Percentiles rank a stretch among this genome's conserved stretches.
These are phyloP conservation scores for Parastagonospora nodorum DNA, from an alignment of 2,329 filamentous ascomycete genomes.

Conservation along the genomic window DNA sequence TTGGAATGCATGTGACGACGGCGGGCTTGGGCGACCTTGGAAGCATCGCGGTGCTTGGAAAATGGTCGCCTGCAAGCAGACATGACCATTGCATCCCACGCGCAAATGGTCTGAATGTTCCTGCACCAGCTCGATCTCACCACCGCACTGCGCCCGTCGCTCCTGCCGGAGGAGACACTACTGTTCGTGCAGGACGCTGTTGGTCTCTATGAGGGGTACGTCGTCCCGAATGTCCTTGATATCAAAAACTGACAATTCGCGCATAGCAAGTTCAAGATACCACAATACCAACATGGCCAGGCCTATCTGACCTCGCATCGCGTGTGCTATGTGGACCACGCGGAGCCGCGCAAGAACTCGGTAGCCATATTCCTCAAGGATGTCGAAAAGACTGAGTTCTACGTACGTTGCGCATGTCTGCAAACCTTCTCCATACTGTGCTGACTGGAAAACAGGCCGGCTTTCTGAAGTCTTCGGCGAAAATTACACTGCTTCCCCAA, in stretches of 20 bases:
- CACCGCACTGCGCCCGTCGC: constrained; percentile 89
- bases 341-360: constrained; percentile 82
- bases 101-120: constrained; percentile 77
- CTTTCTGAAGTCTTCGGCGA: constrained; percentile 92
- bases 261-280: constrained; percentile 88
- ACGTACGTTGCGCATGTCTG: constrained; percentile 23
- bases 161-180: constrained; percentile 90
- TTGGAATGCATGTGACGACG: constrained; percentile 19
- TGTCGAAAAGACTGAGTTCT: constrained; percentile 84
- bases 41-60: constrained; percentile 1
- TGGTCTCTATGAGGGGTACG: constrained; percentile 94
- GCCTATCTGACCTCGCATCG: constrained; percentile 96
- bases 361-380: constrained; percentile 87
- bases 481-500: constrained; percentile 90
- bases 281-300: constrained; percentile 91
- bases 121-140: constrained; percentile 94
- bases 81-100: constrained; percentile 19
- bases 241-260: constrained; percentile 14
- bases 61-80: constrained; percentile 3
- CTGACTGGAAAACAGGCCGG: constrained; percentile 64
- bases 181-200: constrained; percentile 98
- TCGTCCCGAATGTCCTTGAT: constrained; percentile 17
- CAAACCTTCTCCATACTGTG: not conserved
- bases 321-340: constrained; percentile 90
- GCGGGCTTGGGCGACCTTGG: constrained; percentile 14